phyloP scores from a whole-genome alignment of 75 land plant species.

The Selaginella moellendorffii region DNA sequence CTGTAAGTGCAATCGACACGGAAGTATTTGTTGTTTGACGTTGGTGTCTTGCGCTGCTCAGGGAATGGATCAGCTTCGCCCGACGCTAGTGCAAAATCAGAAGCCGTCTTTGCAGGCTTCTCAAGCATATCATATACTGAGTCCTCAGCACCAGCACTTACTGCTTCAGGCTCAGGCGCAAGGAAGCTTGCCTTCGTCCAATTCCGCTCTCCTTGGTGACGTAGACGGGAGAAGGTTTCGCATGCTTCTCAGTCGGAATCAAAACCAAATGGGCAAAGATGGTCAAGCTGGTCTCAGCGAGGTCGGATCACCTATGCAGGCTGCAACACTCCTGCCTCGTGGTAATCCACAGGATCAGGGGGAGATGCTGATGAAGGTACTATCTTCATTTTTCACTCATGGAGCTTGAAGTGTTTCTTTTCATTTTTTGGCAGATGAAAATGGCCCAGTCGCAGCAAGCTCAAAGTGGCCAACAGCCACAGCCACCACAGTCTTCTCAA shows the following conservation, averaged over 20 bases:
- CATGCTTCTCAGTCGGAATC: slow-evolving; percentile 56
- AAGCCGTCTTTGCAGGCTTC: slow-evolving; percentile 67
- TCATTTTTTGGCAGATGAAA: not conserved
- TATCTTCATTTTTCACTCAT: not conserved
- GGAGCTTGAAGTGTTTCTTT: too few relatives aligned
- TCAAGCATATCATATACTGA: slow-evolving; percentile 56
- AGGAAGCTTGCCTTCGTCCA: slow-evolving; percentile 49
- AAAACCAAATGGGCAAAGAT: slow-evolving; percentile 50
- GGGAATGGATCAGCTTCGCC: slow-evolving; percentile 86
- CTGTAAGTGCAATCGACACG: slow-evolving; percentile 31
- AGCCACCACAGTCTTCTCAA: slow-evolving; percentile 37
- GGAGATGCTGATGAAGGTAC: slow-evolving; percentile 70
- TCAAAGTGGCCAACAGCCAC: slow-evolving; percentile 26
- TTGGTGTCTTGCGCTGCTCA: slow-evolving; percentile 12
- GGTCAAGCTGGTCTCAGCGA: slow-evolving; percentile 50
- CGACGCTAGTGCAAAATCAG: slow-evolving; percentile 57
- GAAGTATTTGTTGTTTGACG: not conserved
- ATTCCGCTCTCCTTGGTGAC: slow-evolving; percentile 44
- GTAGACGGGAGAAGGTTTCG: slow-evolving; percentile 58
- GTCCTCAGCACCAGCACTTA: slow-evolving; percentile 67
- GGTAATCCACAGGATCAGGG: slow-evolving; percentile 11
- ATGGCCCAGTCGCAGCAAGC: slow-evolving; percentile 19
- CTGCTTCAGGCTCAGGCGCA: slow-evolving; percentile 73
- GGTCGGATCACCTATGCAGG: not conserved
- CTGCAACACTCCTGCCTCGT: not conserved